A percentile compares a stretch with the other conserved stretches of the same genome.
Conservation (phyloP, 2,329 filamentous ascomycete genomes). For the Trichoderma gracile region DNA sequence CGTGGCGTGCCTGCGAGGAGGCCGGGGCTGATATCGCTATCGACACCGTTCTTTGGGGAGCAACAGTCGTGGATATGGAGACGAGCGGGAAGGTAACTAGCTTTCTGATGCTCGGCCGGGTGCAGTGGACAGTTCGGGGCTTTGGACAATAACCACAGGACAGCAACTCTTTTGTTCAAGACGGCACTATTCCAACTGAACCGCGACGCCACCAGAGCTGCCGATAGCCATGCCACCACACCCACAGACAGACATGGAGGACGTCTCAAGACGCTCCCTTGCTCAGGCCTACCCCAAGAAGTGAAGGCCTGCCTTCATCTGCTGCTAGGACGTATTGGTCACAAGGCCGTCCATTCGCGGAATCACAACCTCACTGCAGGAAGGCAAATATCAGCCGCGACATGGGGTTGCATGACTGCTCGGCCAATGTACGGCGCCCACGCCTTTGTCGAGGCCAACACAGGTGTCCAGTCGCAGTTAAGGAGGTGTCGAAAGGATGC, state of each 20-base stretch:
- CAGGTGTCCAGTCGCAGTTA: conserved; percentile 2
- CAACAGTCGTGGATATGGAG: background rate
- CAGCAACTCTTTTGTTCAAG: too few species aligned
- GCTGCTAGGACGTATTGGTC: conserved; percentile 5
- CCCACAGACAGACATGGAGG: background rate
- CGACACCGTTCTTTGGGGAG: background rate
- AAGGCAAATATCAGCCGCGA: conserved; percentile 16
- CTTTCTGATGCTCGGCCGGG: too few species aligned
- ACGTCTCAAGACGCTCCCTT: background rate
- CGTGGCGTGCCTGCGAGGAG: conserved; percentile 2
- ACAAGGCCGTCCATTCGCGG: background rate
- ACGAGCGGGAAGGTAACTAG: background rate
- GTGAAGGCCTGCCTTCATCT: background rate
- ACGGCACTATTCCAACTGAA: background rate
- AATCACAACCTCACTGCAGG: conserved; percentile 10
- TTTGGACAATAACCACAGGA: background rate
- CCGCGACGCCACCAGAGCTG: conserved; percentile 2
- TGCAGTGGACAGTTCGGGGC: background rate
- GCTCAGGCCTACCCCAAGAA: background rate
- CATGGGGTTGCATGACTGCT: conserved; percentile 15
- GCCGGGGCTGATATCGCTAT: background rate
- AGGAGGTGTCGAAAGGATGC: background rate
- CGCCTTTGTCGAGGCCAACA: conserved; percentile 4
- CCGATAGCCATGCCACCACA: conserved; percentile 12
- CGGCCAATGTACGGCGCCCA: conserved; percentile 1